Evolutionary conservation across 1,139 yeast genomes (phyloP).

Genomic region (Suhomyces coccinellae): DNA sequence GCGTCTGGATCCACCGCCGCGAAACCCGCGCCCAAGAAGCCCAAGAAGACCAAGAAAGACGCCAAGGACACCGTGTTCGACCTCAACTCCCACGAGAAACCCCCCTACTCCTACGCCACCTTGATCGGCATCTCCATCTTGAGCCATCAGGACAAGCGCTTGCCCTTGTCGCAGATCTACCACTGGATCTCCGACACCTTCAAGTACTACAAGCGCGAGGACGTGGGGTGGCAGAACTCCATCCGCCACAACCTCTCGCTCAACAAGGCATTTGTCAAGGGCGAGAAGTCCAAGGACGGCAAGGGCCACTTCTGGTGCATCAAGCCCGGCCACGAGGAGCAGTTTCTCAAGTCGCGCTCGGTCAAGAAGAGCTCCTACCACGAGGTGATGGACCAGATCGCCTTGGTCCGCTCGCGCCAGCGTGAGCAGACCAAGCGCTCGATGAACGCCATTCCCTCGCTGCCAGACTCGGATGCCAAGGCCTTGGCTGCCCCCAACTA

Average conservation of each 20-base stretch:
- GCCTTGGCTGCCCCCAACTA: conserved; percentile 2
- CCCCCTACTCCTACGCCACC: conserved; percentile 93
- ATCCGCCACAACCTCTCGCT: conserved; percentile 82
- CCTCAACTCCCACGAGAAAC: conserved; percentile 59
- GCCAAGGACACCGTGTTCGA: conserved; percentile 34
- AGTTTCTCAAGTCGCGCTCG: conserved; percentile 67
- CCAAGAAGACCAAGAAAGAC: conserved; percentile 29
- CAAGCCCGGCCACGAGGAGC: conserved; percentile 77
- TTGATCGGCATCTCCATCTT: conserved; percentile 92
- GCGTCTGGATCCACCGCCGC: too few relatives aligned
- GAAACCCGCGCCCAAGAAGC: conserved; percentile 22
- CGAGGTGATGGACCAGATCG: conserved; percentile 48
- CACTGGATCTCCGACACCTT: conserved; percentile 90
- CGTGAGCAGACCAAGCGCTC: conserved; percentile 19
- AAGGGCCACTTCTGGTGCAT: conserved; percentile 98
- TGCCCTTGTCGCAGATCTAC: conserved; percentile 89
- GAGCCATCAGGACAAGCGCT: conserved; percentile 73
- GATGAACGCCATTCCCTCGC: conserved; percentile 35
- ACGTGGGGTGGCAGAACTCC: conserved; percentile 94
- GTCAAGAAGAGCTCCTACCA: conserved; percentile 48
- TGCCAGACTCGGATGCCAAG: conserved; percentile 21
- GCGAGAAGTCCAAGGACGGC: conserved; percentile 91
- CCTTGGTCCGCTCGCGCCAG: conserved; percentile 14
- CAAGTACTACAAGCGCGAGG: conserved; percentile 77
- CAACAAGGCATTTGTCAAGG: conserved; percentile 85